phyloP scores from a whole-genome alignment of 75 land plant genomes.

The Gnetum montanum region DNA sequence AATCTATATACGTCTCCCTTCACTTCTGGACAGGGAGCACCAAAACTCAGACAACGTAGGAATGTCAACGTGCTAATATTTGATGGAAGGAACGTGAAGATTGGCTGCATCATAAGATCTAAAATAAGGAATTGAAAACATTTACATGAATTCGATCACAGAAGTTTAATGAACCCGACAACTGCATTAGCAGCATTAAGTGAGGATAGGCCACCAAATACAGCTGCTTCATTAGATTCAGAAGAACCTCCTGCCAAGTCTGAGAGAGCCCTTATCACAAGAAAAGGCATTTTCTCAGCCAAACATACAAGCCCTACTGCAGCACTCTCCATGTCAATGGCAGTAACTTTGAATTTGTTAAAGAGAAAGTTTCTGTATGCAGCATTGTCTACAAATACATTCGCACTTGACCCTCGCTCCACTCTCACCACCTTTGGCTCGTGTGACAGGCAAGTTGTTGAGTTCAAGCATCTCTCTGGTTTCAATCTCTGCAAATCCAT shows the following conservation, averaged over 20 bases:
- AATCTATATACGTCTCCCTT: too few species aligned
- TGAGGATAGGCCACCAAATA: constrained; percentile 29
- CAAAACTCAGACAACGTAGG: too few species aligned
- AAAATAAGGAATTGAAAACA: too few species aligned
- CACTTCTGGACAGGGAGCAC: too few species aligned
- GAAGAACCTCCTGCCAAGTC: constrained; percentile 53
- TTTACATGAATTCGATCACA: too few species aligned
- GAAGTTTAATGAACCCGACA: constrained; percentile 15
- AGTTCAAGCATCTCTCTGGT: constrained; percentile 32
- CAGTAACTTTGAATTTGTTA: constrained; percentile 31
- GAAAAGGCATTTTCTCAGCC: constrained; percentile 31
- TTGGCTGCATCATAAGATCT: too few species aligned
- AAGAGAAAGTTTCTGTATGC: constrained; percentile 41
- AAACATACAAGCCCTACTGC: constrained; percentile 46
- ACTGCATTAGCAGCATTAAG: constrained; percentile 32
- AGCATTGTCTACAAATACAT: constrained; percentile 46
- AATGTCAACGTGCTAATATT: too few species aligned
- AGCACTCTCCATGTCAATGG: constrained; percentile 60
- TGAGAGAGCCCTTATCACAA: constrained; percentile 42
- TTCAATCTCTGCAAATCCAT: constrained; percentile 31
- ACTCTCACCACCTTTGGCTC: constrained; percentile 33
- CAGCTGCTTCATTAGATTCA: constrained; percentile 25
- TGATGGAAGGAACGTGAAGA: too few species aligned
- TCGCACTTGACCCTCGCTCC: constrained; percentile 35
- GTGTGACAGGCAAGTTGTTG: constrained; percentile 30